Evolutionary conservation across 495 filamentous ascomycete species (phyloP).

Genomic region (Xylaria longipes): DNA sequence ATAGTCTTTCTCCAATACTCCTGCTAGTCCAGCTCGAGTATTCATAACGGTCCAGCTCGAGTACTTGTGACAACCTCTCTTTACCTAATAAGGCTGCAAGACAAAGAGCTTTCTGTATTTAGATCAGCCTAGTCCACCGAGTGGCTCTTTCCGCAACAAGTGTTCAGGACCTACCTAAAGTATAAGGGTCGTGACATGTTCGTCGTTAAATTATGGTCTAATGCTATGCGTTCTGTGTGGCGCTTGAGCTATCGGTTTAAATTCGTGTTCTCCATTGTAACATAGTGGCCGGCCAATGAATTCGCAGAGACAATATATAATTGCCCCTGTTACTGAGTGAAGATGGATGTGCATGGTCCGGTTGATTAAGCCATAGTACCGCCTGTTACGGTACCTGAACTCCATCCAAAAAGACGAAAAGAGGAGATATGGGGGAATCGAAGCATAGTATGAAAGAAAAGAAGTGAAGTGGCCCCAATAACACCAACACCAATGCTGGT

Average conservation of each 20-base stretch:
- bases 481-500: not conserved
- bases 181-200: not conserved
- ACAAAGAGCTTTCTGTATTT: not conserved
- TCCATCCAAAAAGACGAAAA: conserved; percentile 1
- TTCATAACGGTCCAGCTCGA: not conserved
- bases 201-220: not conserved
- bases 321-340: not conserved
- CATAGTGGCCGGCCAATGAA: too few relatives aligned
- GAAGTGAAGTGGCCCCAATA: not conserved
- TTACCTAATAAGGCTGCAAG: not conserved
- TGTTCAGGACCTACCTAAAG: not conserved
- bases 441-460: not conserved
- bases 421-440: not conserved
- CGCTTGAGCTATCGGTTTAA: not conserved
- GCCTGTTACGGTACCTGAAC: not conserved
- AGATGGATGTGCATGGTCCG: not conserved
- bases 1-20: not conserved
- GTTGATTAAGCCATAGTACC: not conserved
- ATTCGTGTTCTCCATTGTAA: too few relatives aligned
- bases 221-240: not conserved
- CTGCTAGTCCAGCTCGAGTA: not conserved
- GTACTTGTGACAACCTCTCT: not conserved
- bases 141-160: not conserved
- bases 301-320: not conserved
- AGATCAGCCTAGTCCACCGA: not conserved